These are phyloP conservation scores for Schizosaccharomyces versatilis DNA, from an alignment of 1,139 yeast genomes.

Conservation along the genomic window DNA sequence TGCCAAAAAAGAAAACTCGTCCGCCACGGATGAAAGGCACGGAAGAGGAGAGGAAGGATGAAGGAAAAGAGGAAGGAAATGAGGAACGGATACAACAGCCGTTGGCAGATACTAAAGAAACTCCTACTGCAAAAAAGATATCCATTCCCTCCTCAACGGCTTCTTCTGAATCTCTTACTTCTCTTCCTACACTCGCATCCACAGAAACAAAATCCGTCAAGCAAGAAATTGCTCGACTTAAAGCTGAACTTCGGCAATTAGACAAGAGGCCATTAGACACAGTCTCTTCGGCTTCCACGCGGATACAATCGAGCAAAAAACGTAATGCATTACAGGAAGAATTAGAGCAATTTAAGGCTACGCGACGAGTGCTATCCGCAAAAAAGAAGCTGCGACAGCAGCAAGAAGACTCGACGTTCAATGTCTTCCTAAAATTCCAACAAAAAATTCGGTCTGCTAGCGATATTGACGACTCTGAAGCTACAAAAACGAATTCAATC, in stretches of 20 bases:
- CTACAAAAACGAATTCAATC: slow-evolving; percentile 11
- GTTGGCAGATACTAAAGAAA: too few species aligned
- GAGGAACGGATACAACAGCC: neutral
- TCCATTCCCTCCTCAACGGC: neutral
- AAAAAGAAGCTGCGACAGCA: slow-evolving; percentile 6
- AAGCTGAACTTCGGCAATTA: neutral
- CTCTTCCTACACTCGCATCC: neutral
- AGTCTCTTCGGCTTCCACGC: neutral
- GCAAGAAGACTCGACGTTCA: slow-evolving; percentile 12
- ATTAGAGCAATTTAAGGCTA: neutral
- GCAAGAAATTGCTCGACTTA: neutral
- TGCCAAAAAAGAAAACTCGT: slow-evolving; percentile 17
- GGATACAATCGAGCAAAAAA: neutral
- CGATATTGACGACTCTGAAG: slow-evolving; percentile 4
- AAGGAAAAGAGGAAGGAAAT: neutral
- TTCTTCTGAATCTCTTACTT: slow-evolving; percentile 1
- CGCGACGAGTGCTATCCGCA: neutral
- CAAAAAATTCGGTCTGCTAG: slow-evolving; percentile 13
- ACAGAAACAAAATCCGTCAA: slow-evolving; percentile 2
- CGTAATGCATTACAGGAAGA: neutral
- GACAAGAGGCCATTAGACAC: neutral
- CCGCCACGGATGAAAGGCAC: neutral
- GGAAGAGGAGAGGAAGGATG: slow-evolving; percentile 5
- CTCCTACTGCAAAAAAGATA: too few species aligned
- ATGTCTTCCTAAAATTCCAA: slow-evolving; percentile 14